Evolutionary conservation across 345 rosid species (phyloP).

Genomic region (Salix udensis): DNA sequence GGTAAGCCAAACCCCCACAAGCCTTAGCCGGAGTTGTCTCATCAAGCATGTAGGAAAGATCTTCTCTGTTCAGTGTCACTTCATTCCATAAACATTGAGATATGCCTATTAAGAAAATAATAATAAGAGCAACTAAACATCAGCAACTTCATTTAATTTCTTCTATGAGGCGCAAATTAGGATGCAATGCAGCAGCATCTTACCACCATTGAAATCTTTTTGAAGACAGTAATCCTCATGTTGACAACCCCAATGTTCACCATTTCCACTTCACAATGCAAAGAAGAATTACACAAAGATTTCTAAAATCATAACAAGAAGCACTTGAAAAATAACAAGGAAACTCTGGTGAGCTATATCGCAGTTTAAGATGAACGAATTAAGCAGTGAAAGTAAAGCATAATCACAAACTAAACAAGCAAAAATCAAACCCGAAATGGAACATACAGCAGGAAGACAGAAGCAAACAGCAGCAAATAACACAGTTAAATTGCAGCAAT

Average conservation of each 20-base stretch:
- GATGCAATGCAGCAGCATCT: not conserved
- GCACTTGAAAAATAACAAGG: not conserved
- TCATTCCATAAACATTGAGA: conserved; percentile 44
- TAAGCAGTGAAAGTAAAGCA: not conserved
- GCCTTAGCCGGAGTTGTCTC: conserved; percentile 83
- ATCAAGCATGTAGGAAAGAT: conserved; percentile 75
- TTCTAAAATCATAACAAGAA: not conserved
- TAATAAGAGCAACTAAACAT: not conserved
- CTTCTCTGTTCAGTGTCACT: conserved; percentile 66
- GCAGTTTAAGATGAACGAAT: not conserved
- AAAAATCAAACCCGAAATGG: not conserved
- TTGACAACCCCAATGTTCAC: conserved; percentile 42
- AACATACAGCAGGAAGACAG: conserved; percentile 1
- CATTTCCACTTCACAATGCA: conserved; percentile 22
- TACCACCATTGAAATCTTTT: conserved; percentile 39
- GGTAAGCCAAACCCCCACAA: conserved; percentile 66
- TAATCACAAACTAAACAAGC: not conserved
- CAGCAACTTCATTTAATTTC: not conserved
- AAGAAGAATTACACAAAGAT: not conserved
- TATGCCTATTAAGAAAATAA: conserved; percentile 19
- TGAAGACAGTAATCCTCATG: conserved; percentile 26
- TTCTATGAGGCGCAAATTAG: not conserved
- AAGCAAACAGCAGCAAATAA: not conserved
- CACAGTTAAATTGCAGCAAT: not conserved
- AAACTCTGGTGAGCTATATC: not conserved